phyloP scores from a whole-genome alignment of 1,139 yeast species.

The Lodderomyces elongisporus region DNA sequence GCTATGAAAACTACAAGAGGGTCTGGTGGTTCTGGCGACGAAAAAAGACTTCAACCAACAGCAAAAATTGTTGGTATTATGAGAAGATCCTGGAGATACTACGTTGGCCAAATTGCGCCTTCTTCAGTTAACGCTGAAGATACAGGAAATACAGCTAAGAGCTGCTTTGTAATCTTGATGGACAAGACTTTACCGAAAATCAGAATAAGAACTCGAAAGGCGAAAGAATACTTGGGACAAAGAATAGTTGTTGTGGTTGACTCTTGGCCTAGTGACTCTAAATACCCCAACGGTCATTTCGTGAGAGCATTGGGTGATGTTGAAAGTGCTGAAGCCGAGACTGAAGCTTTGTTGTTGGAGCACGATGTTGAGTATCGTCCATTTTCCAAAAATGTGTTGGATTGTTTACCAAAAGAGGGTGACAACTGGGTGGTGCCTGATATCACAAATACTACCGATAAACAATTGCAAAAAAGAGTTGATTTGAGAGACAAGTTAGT shows the following conservation, averaged over 20 bases:
- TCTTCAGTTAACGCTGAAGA: constrained; percentile 60
- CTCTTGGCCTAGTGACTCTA: constrained; percentile 81
- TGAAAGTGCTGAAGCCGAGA: constrained; percentile 92
- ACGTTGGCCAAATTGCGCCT: constrained; percentile 91
- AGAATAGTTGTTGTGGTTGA: constrained; percentile 91
- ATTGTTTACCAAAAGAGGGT: constrained; percentile 90
- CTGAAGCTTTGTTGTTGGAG: constrained; percentile 88
- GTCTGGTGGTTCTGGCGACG: no score
- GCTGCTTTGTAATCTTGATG: constrained; percentile 83
- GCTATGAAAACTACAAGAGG: constrained; percentile 51
- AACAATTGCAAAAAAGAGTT: constrained; percentile 59
- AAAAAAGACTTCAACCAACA: constrained; percentile 69
- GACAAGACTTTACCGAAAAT: constrained; percentile 85
- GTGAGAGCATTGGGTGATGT: constrained; percentile 84
- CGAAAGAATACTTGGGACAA: constrained; percentile 74
- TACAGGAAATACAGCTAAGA: constrained; percentile 58
- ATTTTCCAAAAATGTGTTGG: constrained; percentile 85
- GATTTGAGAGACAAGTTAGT: constrained; percentile 86
- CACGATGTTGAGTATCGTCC: constrained; percentile 98
- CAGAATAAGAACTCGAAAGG: constrained; percentile 82
- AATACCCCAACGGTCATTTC: constrained; percentile 92
- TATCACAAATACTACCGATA: constrained; percentile 46
- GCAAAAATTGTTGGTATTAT: constrained; percentile 86
- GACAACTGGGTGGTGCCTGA: constrained; percentile 88
- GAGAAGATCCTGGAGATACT: constrained; percentile 92